Base-by-base conservation (phyloP, 495 filamentous ascomycete species). In the Filosporella fistucella region DNA sequence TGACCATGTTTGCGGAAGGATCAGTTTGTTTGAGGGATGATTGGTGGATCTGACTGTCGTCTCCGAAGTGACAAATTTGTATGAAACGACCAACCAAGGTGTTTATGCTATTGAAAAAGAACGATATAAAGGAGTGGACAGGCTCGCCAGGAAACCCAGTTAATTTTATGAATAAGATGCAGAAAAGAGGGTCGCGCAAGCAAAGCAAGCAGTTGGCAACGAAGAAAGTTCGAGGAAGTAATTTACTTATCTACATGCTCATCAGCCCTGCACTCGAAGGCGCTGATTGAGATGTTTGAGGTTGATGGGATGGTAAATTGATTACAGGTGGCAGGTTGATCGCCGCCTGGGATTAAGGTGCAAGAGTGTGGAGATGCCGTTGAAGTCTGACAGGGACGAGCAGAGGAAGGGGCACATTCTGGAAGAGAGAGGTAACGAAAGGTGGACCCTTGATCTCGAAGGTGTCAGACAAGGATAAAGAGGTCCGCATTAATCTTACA, bases 271-370 rank as follows among this genome's bases (percentile, higher is more conserved):
- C 41, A 54, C 46, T 33, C 26, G 33, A 42, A 23, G 37, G 17
- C 24, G 23, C 32, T 49, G 41, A 44, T 32, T 39, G 22, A 37
- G 32, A 18, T 30, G 50, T 53, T 53, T 53, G 50, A 53, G 44
- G 36, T 53, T 42, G 43, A 53, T 47, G 54, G 60, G 58, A 63
- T 62, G 65, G 66, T 52, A 67, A 42, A 46, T 59, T 52, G 28
- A 70, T 70, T 71, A 54, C 49, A 60, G 57, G 57, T 52, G 60
- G 30, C 28, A 64, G 66, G 68, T 66, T 70, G 70, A 74, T 74
- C 72, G 63, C 38, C 71, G 29, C 69, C 65, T 55, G 71, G 71
- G 67, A n/a, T 67, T 26, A 51, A 30, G 18, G 25, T 28, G 29
- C 29, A 38, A 53, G 47, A 47, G 20, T 58, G 55, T 51, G 54